Percentiles rank a stretch among this genome's conserved stretches.
Conservation (phyloP, 2,329 filamentous ascomycete genomes). For the Ceratocystis destructans region DNA sequence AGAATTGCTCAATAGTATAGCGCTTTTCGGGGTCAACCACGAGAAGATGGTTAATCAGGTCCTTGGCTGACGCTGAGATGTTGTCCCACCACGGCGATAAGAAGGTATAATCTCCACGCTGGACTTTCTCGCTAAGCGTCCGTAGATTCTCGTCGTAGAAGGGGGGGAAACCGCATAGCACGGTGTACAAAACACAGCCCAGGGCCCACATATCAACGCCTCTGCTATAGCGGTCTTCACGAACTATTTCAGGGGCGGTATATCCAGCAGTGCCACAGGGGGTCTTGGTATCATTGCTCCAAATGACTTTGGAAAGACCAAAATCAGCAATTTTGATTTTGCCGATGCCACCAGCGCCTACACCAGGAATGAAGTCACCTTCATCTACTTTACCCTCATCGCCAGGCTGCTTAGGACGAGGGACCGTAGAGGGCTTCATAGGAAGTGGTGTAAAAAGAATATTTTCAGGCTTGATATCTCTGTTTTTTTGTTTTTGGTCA, state of each 20-base stretch:
- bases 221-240: slow-evolving; percentile 97
- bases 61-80: slow-evolving; percentile 87
- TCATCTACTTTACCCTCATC: slow-evolving; percentile 97
- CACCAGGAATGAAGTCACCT: slow-evolving; percentile 73
- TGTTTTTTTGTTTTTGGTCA: slow-evolving; percentile 30
- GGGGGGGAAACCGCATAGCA: slow-evolving; percentile 92
- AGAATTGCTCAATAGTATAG: slow-evolving; percentile 83
- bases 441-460: slow-evolving; percentile 82
- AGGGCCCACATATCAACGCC: slow-evolving; percentile 99
- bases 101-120: slow-evolving; percentile 92
- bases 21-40: slow-evolving; percentile 92
- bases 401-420: slow-evolving; percentile 68
- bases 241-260: slow-evolving; percentile 95
- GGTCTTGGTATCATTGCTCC: slow-evolving; percentile 97
- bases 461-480: slow-evolving; percentile 97
- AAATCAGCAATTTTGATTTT: slow-evolving; percentile 97
- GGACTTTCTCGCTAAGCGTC: slow-evolving; percentile 92
- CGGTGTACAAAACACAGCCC: slow-evolving; percentile 89
- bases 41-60: slow-evolving; percentile 82
- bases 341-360: slow-evolving; percentile 81
- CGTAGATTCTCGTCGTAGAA: slow-evolving; percentile 99
- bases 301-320: slow-evolving; percentile 92
- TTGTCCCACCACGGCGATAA: slow-evolving; percentile 99
- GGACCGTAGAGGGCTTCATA: slow-evolving; percentile 63
- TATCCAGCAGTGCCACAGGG: slow-evolving; percentile 98